Base-by-base conservation (phyloP, 1,139 yeast species). In the Yamadazyma aaseri region DNA sequence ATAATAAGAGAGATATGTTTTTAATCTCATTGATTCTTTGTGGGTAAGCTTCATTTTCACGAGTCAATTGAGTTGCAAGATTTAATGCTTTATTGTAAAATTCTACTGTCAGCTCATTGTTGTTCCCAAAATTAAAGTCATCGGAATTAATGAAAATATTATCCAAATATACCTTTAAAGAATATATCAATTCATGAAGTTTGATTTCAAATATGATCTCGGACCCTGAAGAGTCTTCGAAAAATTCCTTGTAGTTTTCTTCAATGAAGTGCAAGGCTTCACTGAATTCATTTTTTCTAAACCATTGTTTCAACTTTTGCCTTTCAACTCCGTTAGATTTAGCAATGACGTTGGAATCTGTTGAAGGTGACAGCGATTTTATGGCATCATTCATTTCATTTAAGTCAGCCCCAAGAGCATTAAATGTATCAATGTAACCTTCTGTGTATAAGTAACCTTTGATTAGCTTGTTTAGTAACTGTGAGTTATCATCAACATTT, bases 371-470 rank as follows among this genome's bases (percentile, higher is more conserved):
- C 6, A 9, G 9, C 23, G 24, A 15, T 23, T 16, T 12, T 36
- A 37, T 13, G 29, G 31, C n/a, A 25, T 27, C 31, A 2, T 23
- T 16, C 17, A 16, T 11, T 9, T 49, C 39, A 6, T 51, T 46
- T 26, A 79, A 55, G 40, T 60, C 65, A 3, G 43, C 30, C 17
- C 73, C 60, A 47, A 87, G 81, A 0, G 86, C 79, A 36, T 71
- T 71, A 7, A 82, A 78, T 0, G 89, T 78, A 30, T 81, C 81
- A 35, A 76, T 65, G 50, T 76, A 81, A 0, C 96, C 96, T 46
- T 81, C 79, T 47, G 85, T 84, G 23, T 77, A 71, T 36, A 89
- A 73, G 55, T 86, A 87, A 5, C 81, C 80, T 37, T 76, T 68
- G 3, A 89, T 79, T 43, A 86, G 63, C 15, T 70, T 59, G 48